Conservation (phyloP, 129 eudicot genomes). For the Calendula officinalis region DNA sequence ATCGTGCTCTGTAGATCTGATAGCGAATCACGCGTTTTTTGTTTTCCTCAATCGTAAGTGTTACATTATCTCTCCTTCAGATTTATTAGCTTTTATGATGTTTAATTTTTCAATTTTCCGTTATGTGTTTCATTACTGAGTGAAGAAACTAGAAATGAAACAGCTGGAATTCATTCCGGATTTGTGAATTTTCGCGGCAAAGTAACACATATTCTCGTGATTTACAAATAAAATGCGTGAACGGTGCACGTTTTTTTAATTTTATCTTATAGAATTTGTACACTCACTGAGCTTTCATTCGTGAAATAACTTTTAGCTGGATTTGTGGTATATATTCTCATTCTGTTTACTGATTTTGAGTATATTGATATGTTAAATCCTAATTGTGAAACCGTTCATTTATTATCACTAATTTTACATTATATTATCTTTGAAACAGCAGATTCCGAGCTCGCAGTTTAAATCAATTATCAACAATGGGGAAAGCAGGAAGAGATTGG, state of each 20-base stretch:
- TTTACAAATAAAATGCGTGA: slow-evolving; percentile 20
- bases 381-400: background rate
- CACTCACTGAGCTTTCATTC: slow-evolving; percentile 26
- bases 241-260: background rate
- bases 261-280: slow-evolving; percentile 4
- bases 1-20: slow-evolving; percentile 30
- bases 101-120: slow-evolving; percentile 5
- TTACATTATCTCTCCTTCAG: slow-evolving; percentile 2
- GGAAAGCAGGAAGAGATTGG: slow-evolving; percentile 85
- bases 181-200: slow-evolving; percentile 28
- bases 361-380: background rate
- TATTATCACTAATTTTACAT: background rate
- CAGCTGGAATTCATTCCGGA: slow-evolving; percentile 17
- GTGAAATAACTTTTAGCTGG: slow-evolving; percentile 13
- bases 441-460: slow-evolving; percentile 7
- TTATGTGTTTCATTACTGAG: background rate
- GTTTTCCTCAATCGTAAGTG: slow-evolving; percentile 19
- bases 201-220: slow-evolving; percentile 20
- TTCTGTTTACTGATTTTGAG: slow-evolving; percentile 4
- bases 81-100: slow-evolving; percentile 4
- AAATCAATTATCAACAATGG: slow-evolving; percentile 37
- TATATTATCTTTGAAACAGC: background rate
- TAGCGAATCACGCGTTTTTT: slow-evolving; percentile 9
- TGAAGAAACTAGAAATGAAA: slow-evolving; percentile 8
- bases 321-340: slow-evolving; percentile 18